Base-by-base conservation (phyloP, 2,329 filamentous ascomycete genomes). In the Trichophyton verrucosum region DNA sequence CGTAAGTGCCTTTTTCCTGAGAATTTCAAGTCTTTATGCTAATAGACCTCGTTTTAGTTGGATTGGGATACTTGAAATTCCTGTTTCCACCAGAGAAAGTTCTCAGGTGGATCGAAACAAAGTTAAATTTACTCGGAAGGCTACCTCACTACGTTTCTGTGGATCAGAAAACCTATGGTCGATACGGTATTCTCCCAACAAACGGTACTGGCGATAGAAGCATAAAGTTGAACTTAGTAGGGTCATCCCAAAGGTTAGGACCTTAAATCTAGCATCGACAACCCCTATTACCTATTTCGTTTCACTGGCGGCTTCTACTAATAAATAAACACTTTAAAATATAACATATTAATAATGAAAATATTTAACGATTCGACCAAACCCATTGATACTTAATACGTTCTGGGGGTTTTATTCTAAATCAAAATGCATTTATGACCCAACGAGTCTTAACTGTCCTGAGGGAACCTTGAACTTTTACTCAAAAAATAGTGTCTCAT, bases 161-260 rank as follows among this genome's bases (percentile, higher is more conserved):
- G 15, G 92, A 97, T 70, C 91, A 96, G 74, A 96, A 96, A 80
- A 96, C 89, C 4, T 96, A 92, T 69, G 92, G 92, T 6, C 82
- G 92, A 59, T 96, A 95, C 68, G 92, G 92, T 1, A 88, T 96
- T 13, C 77, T 97, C 61, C 92, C 91, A 1, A 78, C 73, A 20
- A 71, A 68, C 46, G 70, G 65, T 44, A 58, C 68, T 17, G 56
- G 44, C 17, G 59, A 59, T 63, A 70, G 30, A 67, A 69, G 70
- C 33, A 73, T 76, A 40, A 74, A 76, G 13, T 77, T 87, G 66
- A 84, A 84, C 60, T 81, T 88, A 62, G 77, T 88, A 51, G 84
- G 82, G 17, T 67, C 71, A 57, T 81, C 80, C 24, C 87, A 90
- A 71, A 81, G 88, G 64, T 75, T 91, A 49, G 87, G 88, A 1